A percentile compares a stretch with the other conserved stretches of the same genome.
phyloP scores from a whole-genome alignment of 1,139 yeast species.

The Hyphopichia buzzinii region DNA sequence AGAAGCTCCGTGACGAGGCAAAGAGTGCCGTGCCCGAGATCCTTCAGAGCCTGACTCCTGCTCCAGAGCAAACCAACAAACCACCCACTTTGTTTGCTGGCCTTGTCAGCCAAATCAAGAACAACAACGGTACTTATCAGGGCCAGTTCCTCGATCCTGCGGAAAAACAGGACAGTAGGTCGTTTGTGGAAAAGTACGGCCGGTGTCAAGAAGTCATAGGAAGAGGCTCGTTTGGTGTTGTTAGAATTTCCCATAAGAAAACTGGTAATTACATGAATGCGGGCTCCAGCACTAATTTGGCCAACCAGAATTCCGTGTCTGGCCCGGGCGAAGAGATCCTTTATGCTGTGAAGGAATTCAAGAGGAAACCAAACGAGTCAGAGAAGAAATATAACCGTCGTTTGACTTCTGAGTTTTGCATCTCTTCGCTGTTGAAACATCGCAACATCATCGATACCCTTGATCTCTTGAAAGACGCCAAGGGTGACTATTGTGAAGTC shows the following conservation, averaged over 20 bases:
- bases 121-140: conserved; percentile 28
- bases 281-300: not conserved
- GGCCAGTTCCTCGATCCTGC: conserved; percentile 11
- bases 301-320: not conserved
- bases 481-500: conserved; percentile 92
- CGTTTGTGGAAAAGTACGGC: conserved; percentile 50
- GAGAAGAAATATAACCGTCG: conserved; percentile 46
- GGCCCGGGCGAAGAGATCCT: conserved; percentile 28
- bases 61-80: conserved; percentile 10
- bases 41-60: conserved; percentile 15
- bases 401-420: conserved; percentile 47
- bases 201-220: conserved; percentile 52
- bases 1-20: conserved; percentile 77
- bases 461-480: conserved; percentile 84
- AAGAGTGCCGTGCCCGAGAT: conserved; percentile 79
- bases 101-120: conserved; percentile 65
- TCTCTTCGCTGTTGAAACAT: conserved; percentile 47
- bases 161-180: conserved; percentile 30
- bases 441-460: conserved; percentile 72
- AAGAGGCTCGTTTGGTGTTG: conserved; percentile 49
- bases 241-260: conserved; percentile 45
- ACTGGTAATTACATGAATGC: conserved; percentile 10
- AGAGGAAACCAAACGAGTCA: conserved; percentile 38
- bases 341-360: conserved; percentile 50
- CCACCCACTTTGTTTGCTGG: conserved; percentile 86